These are phyloP conservation scores for Cystobasidiopsis lactophilus DNA, from an alignment of 768 basidiomycete species.

Conservation along the genomic window DNA sequence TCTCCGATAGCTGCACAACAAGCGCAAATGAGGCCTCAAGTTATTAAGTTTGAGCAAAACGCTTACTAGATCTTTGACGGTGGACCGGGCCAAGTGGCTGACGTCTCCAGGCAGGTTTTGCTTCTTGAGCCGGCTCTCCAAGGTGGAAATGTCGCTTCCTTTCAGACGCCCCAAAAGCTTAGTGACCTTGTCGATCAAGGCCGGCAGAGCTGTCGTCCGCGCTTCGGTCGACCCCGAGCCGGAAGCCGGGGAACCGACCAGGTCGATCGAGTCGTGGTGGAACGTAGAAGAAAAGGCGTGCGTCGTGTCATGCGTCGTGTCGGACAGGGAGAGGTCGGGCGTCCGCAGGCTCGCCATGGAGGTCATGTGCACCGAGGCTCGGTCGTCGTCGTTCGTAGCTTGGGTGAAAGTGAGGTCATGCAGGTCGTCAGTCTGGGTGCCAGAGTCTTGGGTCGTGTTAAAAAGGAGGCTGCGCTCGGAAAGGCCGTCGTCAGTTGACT, in stretches of 20 bases:
- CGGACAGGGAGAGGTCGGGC: neutral
- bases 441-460: neutral
- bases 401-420: neutral
- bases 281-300: no score
- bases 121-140: constrained; percentile 73
- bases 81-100: constrained; percentile 60
- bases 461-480: neutral
- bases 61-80: constrained; percentile 46
- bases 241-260: neutral
- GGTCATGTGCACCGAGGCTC: no score
- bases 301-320: neutral
- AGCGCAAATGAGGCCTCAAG: neutral
- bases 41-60: no score
- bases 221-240: neutral
- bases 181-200: constrained; percentile 32
- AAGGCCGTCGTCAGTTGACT: neutral
- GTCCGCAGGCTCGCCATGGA: no score
- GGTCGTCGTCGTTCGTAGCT: no score
- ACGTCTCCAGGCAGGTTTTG: constrained; percentile 67
- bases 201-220: constrained; percentile 20
- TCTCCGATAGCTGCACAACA: constrained; percentile 29
- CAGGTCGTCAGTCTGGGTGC: neutral
- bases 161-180: constrained; percentile 42
- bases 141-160: constrained; percentile 60
- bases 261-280: no score